Conservation (phyloP, 495 filamentous ascomycete species). For the Neurospora sp. region DNA sequence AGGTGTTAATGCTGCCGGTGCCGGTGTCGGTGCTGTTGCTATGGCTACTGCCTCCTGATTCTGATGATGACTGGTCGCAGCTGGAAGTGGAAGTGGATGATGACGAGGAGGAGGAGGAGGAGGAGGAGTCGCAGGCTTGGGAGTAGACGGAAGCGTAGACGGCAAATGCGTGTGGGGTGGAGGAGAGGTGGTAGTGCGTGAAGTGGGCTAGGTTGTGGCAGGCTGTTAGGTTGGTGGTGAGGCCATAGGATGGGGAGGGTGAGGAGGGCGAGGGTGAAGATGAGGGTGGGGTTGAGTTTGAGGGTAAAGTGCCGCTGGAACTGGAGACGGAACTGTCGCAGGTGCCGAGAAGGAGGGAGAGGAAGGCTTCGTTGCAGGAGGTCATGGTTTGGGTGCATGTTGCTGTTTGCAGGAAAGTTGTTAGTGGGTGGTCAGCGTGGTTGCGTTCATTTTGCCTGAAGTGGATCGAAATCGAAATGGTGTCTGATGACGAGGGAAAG, state of each 20-base stretch:
- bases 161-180: neutral
- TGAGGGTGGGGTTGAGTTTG: too few relatives aligned
- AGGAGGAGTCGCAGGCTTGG: neutral
- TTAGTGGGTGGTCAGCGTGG: constrained; percentile 1
- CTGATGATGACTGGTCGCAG: too few relatives aligned
- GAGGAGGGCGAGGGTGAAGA: neutral
- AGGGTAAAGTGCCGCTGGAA: neutral
- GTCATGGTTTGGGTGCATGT: constrained; percentile 1
- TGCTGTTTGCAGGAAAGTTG: neutral
- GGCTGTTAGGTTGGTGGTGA: neutral
- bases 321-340: neutral
- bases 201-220: constrained; percentile 1
- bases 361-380: constrained; percentile 8
- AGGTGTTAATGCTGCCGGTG: too few relatives aligned
- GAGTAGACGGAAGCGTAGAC: neutral
- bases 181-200: constrained; percentile 1
- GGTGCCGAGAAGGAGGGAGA: constrained; percentile 1
- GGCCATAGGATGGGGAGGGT: neutral
- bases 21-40: too few relatives aligned
- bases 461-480: neutral
- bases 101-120: too few relatives aligned
- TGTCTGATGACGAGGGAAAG: neutral
- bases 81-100: too few relatives aligned
- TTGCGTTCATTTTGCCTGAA: too few relatives aligned
- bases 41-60: too few relatives aligned